Conservation (phyloP, 2,329 filamentous ascomycete genomes). For the Alternaria ethzedia region DNA sequence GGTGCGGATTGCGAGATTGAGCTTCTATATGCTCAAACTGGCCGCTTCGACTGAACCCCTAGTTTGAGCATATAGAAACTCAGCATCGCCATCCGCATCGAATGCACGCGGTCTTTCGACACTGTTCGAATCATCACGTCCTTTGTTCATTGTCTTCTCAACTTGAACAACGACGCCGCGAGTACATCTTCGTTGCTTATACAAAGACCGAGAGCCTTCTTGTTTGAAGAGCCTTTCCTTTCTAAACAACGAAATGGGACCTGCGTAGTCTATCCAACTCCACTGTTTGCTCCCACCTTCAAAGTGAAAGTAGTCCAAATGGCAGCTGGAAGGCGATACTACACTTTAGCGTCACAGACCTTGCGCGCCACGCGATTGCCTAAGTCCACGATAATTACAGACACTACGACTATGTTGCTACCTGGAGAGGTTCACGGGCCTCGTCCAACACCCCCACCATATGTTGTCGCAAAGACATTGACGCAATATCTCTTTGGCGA, state of each 20-base stretch:
- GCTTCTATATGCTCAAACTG: background rate
- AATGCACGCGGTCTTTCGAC: background rate
- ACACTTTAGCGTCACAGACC: background rate
- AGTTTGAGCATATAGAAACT: background rate
- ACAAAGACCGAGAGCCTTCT: background rate
- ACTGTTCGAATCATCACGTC: background rate
- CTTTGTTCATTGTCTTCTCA: background rate
- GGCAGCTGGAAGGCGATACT: background rate
- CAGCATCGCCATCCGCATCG: background rate
- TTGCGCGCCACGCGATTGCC: background rate
- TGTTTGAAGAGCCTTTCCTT: background rate
- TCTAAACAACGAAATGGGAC: too few relatives aligned
- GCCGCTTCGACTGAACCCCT: background rate
- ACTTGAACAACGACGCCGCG: background rate
- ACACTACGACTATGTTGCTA: background rate
- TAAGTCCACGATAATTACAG: background rate
- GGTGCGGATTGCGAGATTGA: background rate
- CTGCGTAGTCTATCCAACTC: background rate
- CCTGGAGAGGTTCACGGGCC: background rate
- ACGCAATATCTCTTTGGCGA: background rate
- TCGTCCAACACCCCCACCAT: background rate
- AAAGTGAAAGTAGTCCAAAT: background rate
- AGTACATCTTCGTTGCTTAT: background rate
- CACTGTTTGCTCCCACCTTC: background rate
- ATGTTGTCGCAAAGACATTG: background rate